Base-by-base conservation (phyloP, 495 filamentous ascomycete genomes). In the Penicillium steckii region DNA sequence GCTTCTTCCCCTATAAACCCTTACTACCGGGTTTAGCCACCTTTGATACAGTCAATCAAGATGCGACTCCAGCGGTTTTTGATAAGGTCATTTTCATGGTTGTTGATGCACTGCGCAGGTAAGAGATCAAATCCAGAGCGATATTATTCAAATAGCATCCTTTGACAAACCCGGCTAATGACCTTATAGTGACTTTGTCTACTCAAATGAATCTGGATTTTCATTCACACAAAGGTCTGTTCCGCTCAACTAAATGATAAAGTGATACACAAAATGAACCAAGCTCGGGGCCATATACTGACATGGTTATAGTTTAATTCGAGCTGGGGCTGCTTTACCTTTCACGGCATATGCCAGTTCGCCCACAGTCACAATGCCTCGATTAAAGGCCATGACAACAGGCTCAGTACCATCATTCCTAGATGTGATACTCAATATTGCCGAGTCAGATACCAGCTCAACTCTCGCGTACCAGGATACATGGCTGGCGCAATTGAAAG, bases 1-100 rank as follows among this genome's bases (percentile, higher is more conserved):
- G 95, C 13, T 99, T 97, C 77, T 97, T 99, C 64, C 94, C 94
- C 13, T 96, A 97, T 70, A 99, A 97, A 61, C 88, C 94, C 3
- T 85, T 97, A 50, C 77, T 97, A 19, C 82, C 91, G 13, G 94
- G 94, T 19, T 73, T 92, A 37, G 91, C 92, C 15, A 75, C 75
- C 21, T 87, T 84, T 66, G 75, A 82, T 49, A 56, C 72, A 13
- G 50, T 71, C 21, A 71, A 69, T 8, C 69, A 80, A 63, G 48
- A 61, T 52, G 59, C 53, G 21, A 46, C 47, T 3, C 71, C 80
- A 37, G 79, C 86, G 19, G 78, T 84, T 2, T 99, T 99, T 68
- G 85, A 97, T 59, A 91, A 85, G 59, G 75, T 97, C 44, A 78
- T 99, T 44, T 95, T 99, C 69, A 97, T 99, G 93, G 94, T 99